Evolutionary conservation across 2,329 filamentous ascomycete genomes (phyloP).

Genomic region (Didymosphaeria variabile): DNA sequence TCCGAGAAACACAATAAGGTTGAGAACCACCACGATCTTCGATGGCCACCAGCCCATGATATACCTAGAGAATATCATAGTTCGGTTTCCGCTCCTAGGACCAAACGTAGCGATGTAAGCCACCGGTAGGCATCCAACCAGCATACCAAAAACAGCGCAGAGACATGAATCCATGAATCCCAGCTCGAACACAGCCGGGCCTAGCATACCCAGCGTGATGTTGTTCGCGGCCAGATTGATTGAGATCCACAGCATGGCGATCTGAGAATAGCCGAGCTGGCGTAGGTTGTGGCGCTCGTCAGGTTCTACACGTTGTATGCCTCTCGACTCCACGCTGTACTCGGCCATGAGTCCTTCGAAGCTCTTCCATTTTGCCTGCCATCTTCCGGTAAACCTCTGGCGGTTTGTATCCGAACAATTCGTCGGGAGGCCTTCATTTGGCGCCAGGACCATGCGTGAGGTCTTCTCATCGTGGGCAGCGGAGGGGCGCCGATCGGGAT

Average conservation of each 20-base stretch:
- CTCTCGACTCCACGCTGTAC: conserved; percentile 67
- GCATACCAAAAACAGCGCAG: conserved; percentile 65
- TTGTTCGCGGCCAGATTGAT: conserved; percentile 72
- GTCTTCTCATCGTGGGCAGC: conserved; percentile 31
- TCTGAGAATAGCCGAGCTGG: conserved; percentile 64
- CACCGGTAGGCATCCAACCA: conserved; percentile 64
- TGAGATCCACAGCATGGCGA: conserved; percentile 67
- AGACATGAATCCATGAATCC: conserved; percentile 66
- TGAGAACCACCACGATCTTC: conserved; percentile 70
- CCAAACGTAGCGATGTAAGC: conserved; percentile 71
- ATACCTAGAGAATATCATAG: conserved; percentile 66
- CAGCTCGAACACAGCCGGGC: conserved; percentile 66
- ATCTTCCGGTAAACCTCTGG: conserved; percentile 19
- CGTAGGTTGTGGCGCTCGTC: conserved; percentile 63
- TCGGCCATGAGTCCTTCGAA: conserved; percentile 55
- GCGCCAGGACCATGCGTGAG: conserved; percentile 32
- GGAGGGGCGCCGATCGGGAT: conserved; percentile 20
- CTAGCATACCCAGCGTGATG: conserved; percentile 70
- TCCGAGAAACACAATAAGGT: conserved; percentile 69
- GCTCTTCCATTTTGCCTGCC: conserved; percentile 34
- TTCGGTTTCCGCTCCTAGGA: conserved; percentile 68
- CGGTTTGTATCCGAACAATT: conserved; percentile 18
- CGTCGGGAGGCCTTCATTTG: conserved; percentile 35
- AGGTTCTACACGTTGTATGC: conserved; percentile 66
- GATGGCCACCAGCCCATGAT: conserved; percentile 73